A percentile compares a stretch with the other conserved stretches of the same genome.
phyloP scores from a whole-genome alignment of 345 rosid genomes.

The Leavenworthia alabamica region DNA sequence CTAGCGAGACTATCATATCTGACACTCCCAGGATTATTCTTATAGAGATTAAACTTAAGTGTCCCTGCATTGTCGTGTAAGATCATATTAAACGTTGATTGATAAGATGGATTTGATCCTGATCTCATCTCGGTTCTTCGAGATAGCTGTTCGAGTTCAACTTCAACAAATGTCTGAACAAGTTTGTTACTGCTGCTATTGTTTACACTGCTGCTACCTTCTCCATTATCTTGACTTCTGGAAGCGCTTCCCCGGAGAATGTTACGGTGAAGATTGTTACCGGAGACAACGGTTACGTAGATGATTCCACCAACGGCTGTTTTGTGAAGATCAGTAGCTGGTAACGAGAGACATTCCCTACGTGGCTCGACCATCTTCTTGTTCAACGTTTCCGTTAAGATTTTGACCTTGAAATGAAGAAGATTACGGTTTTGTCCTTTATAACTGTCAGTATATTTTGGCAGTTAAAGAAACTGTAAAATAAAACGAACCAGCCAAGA shows the following conservation, averaged over 20 bases:
- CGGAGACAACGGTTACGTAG: constrained; percentile 69
- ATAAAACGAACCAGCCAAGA: constrained; percentile 79
- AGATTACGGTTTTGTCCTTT: background rate
- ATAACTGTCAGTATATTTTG: background rate
- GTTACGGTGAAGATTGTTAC: constrained; percentile 51
- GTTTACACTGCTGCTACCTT: constrained; percentile 32
- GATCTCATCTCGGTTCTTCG: constrained; percentile 56
- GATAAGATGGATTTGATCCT: constrained; percentile 70
- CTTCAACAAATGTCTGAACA: constrained; percentile 81
- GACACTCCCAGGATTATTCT: constrained; percentile 50
- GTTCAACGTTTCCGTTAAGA: constrained; percentile 69
- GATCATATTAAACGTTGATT: constrained; percentile 87
- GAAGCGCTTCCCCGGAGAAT: constrained; percentile 57
- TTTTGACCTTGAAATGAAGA: constrained; percentile 47
- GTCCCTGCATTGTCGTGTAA: constrained; percentile 73
- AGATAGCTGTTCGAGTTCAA: constrained; percentile 74
- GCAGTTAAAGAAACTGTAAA: background rate
- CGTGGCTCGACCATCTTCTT: constrained; percentile 96
- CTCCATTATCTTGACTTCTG: constrained; percentile 41
- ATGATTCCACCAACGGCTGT: constrained; percentile 76
- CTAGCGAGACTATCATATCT: constrained; percentile 66
- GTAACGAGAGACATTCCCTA: constrained; percentile 68
- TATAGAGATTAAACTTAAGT: constrained; percentile 63
- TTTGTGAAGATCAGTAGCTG: constrained; percentile 71
- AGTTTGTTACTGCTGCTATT: constrained; percentile 41